These are phyloP conservation scores for Tilletia caries DNA, from an alignment of 1,284 basidiomycete genomes.

Conservation along the genomic window DNA sequence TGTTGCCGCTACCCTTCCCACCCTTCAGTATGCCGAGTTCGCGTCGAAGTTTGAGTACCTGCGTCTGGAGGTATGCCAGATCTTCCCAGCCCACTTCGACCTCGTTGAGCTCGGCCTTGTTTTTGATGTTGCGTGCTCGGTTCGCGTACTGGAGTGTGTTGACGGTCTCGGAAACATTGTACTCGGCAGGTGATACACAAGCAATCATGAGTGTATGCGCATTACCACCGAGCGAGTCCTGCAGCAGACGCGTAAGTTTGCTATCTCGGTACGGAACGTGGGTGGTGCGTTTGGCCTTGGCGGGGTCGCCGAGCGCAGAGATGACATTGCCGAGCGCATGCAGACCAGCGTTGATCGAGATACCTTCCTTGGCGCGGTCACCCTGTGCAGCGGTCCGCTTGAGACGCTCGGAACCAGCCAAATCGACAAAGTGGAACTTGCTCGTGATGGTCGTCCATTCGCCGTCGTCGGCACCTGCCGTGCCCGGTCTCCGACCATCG, in stretches of 20 bases:
- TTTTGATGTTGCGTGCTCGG: constrained; percentile 95
- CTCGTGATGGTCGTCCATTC: constrained; percentile 68
- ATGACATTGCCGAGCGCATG: constrained; percentile 97
- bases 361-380: constrained; percentile 90
- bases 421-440: constrained; percentile 97
- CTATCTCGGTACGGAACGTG: constrained; percentile 97
- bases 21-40: constrained; percentile 76
- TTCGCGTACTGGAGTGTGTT: constrained; percentile 99
- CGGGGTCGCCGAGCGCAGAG: constrained; percentile 92
- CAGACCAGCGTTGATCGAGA: constrained; percentile 82
- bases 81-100: constrained; percentile 98
- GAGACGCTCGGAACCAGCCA: constrained; percentile 86
- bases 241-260: constrained; percentile 84
- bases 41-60: constrained; percentile 64
- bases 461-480: constrained; percentile 22
- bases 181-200: constrained; percentile 91
- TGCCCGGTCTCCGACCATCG: constrained; percentile 6
- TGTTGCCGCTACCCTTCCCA: background rate
- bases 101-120: constrained; percentile 84
- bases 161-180: constrained; percentile 88
- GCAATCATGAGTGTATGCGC: constrained; percentile 98
- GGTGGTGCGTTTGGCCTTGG: constrained; percentile 57
- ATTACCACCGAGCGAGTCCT: constrained; percentile 98
- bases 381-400: constrained; percentile 63
- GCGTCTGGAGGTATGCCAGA: constrained; percentile 81